Conservation (phyloP, 2,329 filamentous ascomycete species). For the Xylaria sp. region DNA sequence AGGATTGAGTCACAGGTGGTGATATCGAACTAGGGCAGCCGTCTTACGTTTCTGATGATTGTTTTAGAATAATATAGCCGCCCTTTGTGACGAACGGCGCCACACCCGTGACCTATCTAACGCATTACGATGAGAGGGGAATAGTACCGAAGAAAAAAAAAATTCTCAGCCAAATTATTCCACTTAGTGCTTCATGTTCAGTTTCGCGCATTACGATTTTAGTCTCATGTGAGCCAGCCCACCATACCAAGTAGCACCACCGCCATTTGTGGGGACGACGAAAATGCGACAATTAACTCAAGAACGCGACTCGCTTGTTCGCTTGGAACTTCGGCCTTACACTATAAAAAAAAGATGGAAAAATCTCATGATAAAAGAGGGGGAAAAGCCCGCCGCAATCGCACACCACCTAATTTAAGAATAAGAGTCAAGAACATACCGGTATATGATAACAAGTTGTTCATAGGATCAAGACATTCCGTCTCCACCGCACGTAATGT, state of each 20-base stretch:
- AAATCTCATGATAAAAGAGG: not conserved
- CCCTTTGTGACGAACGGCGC: not conserved
- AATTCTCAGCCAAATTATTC: conserved; percentile 23
- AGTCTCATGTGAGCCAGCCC: conserved; percentile 25
- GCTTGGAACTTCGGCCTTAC: conserved; percentile 24
- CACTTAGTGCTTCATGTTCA: not conserved
- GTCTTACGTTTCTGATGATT: not conserved
- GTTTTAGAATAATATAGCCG: not conserved
- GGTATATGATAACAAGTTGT: not conserved
- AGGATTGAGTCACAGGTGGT: not conserved
- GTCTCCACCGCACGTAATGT: not conserved
- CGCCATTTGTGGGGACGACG: conserved; percentile 25
- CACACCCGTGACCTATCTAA: not conserved
- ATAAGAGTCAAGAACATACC: not conserved
- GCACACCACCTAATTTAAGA: not conserved
- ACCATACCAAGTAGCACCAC: conserved; percentile 24
- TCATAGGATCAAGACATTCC: not conserved
- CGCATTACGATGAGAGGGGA: not conserved
- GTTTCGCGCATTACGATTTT: conserved; percentile 15
- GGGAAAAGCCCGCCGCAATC: not conserved
- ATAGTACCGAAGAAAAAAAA: not conserved
- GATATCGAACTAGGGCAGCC: too few relatives aligned
- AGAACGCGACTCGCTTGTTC: conserved; percentile 25
- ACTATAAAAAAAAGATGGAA: not conserved
- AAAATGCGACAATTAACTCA: conserved; percentile 24